These are phyloP conservation scores for Psilocybe azurescens DNA, from an alignment of 768 basidiomycete species.

Conservation along the genomic window DNA sequence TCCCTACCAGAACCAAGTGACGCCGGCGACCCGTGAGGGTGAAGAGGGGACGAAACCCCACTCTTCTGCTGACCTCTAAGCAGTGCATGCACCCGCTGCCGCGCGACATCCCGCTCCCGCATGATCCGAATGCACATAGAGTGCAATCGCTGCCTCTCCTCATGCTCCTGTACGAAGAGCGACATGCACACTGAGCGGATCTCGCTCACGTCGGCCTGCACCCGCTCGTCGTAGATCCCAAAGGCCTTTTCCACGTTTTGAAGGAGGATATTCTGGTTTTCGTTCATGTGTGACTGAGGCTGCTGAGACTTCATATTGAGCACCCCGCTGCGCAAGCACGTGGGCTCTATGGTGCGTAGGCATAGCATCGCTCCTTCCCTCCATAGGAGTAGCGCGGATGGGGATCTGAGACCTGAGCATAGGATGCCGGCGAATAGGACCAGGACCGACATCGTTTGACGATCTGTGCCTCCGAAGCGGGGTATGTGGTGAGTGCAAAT, in stretches of 20 bases:
- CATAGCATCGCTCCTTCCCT: neutral
- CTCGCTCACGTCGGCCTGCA: slow-evolving; percentile 33
- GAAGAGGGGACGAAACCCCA: neutral
- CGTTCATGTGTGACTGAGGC: neutral
- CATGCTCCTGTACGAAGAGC: slow-evolving; percentile 34
- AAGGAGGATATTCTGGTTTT: slow-evolving; percentile 10
- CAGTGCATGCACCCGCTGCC: slow-evolving; percentile 34
- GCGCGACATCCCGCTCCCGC: slow-evolving; percentile 38
- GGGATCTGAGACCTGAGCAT: slow-evolving; percentile 11
- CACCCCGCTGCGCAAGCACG: neutral
- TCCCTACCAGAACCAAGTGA: neutral
- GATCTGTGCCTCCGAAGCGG: neutral
- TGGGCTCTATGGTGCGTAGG: neutral
- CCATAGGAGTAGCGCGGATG: neutral
- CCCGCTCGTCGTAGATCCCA: slow-evolving; percentile 31
- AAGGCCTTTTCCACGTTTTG: slow-evolving; percentile 34
- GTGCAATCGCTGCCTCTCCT: slow-evolving; percentile 35
- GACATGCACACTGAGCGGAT: slow-evolving; percentile 36
- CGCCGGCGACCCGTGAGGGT: neutral
- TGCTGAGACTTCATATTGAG: neutral
- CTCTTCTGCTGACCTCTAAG: slow-evolving; percentile 4
- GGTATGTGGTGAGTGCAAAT: neutral
- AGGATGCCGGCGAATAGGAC: neutral
- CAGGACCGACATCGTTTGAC: neutral
- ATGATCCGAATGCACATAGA: slow-evolving; percentile 34